Conservation (phyloP, 306 rosid genomes). For the Lupinus albus region DNA sequence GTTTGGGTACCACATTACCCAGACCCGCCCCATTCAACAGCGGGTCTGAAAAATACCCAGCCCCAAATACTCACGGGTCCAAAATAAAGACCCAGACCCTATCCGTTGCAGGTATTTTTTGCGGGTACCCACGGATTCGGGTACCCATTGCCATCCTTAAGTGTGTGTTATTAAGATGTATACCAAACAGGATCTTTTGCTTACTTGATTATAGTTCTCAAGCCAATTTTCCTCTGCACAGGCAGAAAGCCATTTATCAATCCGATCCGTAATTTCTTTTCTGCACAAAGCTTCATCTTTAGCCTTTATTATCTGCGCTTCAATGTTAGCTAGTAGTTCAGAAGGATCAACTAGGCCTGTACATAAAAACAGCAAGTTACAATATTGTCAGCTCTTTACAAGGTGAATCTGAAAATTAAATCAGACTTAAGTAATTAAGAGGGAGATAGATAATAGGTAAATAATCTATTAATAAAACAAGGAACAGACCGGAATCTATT, state of each 20-base stretch:
- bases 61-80: too few relatives aligned
- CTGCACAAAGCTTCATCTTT: conserved; percentile 85
- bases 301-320: conserved; percentile 72
- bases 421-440: not conserved
- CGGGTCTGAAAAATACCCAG: too few relatives aligned
- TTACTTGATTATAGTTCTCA: conserved; percentile 84
- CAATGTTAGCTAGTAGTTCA: conserved; percentile 83
- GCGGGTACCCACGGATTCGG: too few relatives aligned
- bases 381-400: not conserved
- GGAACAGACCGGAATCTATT: conserved; percentile 79
- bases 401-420: conserved; percentile 2
- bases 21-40: too few relatives aligned
- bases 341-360: conserved; percentile 90
- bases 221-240: conserved; percentile 99
- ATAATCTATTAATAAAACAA: conserved; percentile 2
- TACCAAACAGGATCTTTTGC: conserved; percentile 34
- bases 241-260: conserved; percentile 88
- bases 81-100: too few relatives aligned
- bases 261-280: conserved; percentile 82
- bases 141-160: too few relatives aligned
- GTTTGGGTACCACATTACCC: too few relatives aligned
- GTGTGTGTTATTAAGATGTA: not conserved
- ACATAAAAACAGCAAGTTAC: conserved; percentile 11
- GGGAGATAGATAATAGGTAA: not conserved
- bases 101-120: too few relatives aligned